Evolutionary conservation across 768 basidiomycete genomes (phyloP).

Genomic region (Xerocomellus chrysenteron): DNA sequence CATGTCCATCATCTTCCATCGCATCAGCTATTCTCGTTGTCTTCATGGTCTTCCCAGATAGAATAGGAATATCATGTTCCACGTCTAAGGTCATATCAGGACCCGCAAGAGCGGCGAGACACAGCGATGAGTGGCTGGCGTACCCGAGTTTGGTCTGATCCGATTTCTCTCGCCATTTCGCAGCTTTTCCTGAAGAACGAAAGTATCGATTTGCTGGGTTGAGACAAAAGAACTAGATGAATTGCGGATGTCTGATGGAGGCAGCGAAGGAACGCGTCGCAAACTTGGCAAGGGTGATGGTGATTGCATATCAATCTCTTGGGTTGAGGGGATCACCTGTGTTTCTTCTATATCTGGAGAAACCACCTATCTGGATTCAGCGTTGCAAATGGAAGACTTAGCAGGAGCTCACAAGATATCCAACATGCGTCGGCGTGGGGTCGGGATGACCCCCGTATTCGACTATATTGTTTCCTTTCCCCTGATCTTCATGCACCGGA

Average conservation of each 20-base stretch:
- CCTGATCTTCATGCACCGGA: conserved; percentile 24
- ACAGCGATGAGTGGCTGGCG: conserved; percentile 40
- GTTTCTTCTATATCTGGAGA: conserved; percentile 47
- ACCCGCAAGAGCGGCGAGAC: not conserved
- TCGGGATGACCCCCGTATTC: conserved; percentile 54
- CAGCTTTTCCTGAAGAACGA: conserved; percentile 37
- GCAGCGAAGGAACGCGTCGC: conserved; percentile 19
- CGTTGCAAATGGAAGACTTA: not conserved
- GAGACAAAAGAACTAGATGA: conserved; percentile 19
- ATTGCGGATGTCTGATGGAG: conserved; percentile 28
- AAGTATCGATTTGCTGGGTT: conserved; percentile 38
- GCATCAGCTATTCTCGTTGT: conserved; percentile 10
- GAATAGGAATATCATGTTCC: not conserved
- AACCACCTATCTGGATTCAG: conserved; percentile 14
- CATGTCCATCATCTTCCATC: conserved; percentile 36
- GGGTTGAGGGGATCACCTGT: conserved; percentile 42
- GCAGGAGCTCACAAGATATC: conserved; percentile 49
- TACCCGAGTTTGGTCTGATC: conserved; percentile 41
- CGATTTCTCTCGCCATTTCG: conserved; percentile 8
- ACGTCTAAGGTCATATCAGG: conserved; percentile 22
- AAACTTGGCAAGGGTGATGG: conserved; percentile 20
- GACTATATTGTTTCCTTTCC: conserved; percentile 3
- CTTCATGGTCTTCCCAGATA: not conserved
- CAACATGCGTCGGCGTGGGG: conserved; percentile 51
- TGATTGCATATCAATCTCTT: conserved; percentile 27